Percentiles rank a stretch among this genome's conserved stretches.
Evolutionary conservation across 305 asterid genomes (phyloP).

Genomic region (Fraxinus platypoda): DNA sequence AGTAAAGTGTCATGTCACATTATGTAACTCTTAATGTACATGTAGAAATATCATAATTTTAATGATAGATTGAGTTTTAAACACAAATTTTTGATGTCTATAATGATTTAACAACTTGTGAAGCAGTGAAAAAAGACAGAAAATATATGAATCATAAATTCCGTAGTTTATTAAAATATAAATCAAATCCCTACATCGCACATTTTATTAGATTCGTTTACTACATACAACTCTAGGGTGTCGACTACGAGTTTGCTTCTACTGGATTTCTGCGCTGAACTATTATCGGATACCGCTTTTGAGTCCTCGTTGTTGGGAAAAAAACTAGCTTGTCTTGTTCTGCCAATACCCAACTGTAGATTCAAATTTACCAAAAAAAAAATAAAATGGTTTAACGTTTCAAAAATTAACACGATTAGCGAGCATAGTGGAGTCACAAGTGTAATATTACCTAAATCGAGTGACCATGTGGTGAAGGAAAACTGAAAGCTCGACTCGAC

Average conservation of each 20-base stretch:
- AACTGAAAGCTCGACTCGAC: conserved; percentile 82
- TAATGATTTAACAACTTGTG: background rate
- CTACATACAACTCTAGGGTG: conserved; percentile 18
- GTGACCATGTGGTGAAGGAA: conserved; percentile 91
- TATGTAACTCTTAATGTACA: no score
- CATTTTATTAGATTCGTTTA: conserved; percentile 28
- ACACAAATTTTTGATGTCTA: background rate
- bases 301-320: conserved; percentile 86
- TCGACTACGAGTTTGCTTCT: conserved; percentile 26
- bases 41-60: no score
- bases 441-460: conserved; percentile 55
- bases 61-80: background rate
- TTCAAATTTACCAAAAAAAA: background rate
- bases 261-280: conserved; percentile 41
- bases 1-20: no score
- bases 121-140: background rate
- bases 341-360: conserved; percentile 69
- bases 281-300: conserved; percentile 70
- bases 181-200: conserved; percentile 18
- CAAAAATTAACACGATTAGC: background rate
- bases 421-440: background rate
- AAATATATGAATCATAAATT: background rate
- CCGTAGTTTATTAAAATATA: background rate
- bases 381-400: background rate
- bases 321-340: conserved; percentile 82